These are phyloP conservation scores for Boletellus ananas DNA, from an alignment of 768 basidiomycete genomes.

Conservation along the genomic window DNA sequence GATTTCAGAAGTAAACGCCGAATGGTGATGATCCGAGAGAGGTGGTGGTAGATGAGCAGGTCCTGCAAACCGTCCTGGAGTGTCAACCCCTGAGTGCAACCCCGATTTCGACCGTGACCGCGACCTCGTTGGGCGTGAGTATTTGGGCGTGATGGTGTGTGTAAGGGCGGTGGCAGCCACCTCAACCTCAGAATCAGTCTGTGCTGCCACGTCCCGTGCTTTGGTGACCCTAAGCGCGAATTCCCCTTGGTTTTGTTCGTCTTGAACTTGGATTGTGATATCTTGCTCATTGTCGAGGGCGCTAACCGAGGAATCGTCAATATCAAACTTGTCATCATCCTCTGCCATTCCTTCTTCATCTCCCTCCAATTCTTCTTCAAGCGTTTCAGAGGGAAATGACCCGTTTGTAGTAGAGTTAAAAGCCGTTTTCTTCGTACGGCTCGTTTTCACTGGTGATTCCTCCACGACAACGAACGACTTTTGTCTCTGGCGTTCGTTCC, in stretches of 20 bases:
- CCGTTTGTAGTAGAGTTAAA: constrained; percentile 6
- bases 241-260: constrained; percentile 14
- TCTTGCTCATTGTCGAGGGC: constrained; percentile 25
- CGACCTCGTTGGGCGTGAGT: constrained; percentile 22
- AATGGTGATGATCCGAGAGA: constrained; percentile 14
- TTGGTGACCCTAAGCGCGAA: constrained; percentile 25
- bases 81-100: constrained; percentile 56
- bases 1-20: constrained; percentile 31
- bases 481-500: constrained; percentile 98
- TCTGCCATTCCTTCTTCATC: constrained; percentile 41
- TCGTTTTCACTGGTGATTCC: constrained; percentile 60
- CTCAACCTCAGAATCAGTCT: constrained; percentile 29
- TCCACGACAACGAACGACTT: constrained; percentile 99
- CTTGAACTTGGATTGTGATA: constrained; percentile 3
- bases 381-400: constrained; percentile 16
- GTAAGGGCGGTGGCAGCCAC: constrained; percentile 32
- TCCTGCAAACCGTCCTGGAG: constrained; percentile 56
- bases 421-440: constrained; percentile 18
- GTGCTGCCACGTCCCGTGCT: constrained; percentile 24
- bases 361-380: constrained; percentile 44
- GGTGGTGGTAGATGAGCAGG: constrained; percentile 47
- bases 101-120: constrained; percentile 38
- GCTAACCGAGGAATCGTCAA: constrained; percentile 81
- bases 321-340: constrained; percentile 84
- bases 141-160: constrained; percentile 30